Evolutionary conservation across 352 stramenopile species (phyloP), one percentile per base, ranked within the genome.

Genomic region (Globisporangium lucens): DNA sequence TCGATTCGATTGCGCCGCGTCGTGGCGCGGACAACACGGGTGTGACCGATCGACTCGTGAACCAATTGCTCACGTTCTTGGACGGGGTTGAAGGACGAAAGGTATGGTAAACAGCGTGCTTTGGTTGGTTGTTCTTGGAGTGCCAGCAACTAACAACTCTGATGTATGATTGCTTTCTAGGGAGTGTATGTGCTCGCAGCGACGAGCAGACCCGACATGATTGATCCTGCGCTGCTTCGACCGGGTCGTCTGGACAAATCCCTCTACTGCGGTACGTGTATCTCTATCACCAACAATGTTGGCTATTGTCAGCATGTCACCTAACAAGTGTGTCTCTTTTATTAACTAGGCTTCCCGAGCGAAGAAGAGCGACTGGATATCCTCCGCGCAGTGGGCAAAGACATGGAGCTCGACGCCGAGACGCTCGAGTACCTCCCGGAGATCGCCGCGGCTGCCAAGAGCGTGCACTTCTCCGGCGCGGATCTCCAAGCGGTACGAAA

Each of bases 51-150:
- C 83, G 97, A 24, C 92, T 99, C 30, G 97, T 99, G 55, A 99
- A 99, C 72, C 97, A 99, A 66, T 78, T 99, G 56, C 87, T 99
- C 0, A 99, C 97, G 0, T 98, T 99, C 70, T 74, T 99, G 55
- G 97, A 99, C 80, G 97, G 97, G 47, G 96, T 99, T 13, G 97
- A 99, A 78, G 80, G 76, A 0, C 72, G 89, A 64, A 90, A 90
- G 77, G 91, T 93, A 63, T 51, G 59, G 47, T n/a, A 35, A 35
- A 35, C 7, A 15, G 6, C n/a, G 13, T 17, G 35, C n/a, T 3
- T 58, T 33, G 8, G 17, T 12, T 24, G 17, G 43, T 10, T n/a
- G 29, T 62, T 20, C 2, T 3, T 53, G 13, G 33, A 13, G 17
- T 12, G 7, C 65, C 36, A 5, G 7, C 5, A 30, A 2, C 49